Base-by-base conservation (phyloP, 2,329 filamentous ascomycete species). In the Arthrobotrys sinensis region DNA sequence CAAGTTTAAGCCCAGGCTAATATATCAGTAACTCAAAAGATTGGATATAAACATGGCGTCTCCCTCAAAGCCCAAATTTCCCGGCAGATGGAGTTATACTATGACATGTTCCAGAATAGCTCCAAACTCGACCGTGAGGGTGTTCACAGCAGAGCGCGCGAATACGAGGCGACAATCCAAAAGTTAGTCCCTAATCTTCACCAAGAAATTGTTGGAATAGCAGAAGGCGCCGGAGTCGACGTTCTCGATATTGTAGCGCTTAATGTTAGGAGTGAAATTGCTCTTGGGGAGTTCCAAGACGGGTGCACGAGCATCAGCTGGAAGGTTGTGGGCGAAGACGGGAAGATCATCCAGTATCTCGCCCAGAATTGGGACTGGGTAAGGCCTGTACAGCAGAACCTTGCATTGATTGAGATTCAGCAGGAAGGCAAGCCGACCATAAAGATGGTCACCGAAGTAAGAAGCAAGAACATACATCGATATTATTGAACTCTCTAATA, bases 311-410 rank as follows among this genome's bases (percentile, higher is more conserved):
- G 86, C 12, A 79, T 89, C 11, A 85, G 85, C 1, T 88, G 86
- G 63, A 63, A 46, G 19, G 32, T 63, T 12, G 85, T 82, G 84
- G 8, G 85, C 85, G 0, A 57, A 66, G 0, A 65, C 46, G 65
- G 79, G 79, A n/a, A 84, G 81, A 60, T 1, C 63, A 76, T 2
- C 52, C 72, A n/a, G 71, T 79, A 86, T 72, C 82, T 90, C 3
- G 85, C 85, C 0, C 89, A 90, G 83, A 90, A 90, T 70, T 90
- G 89, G 89, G 88, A 90, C 80, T 91, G 90, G 89, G 85, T 86
- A 81, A 81, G 82, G 0, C 84, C 82, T 12, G 88, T 90, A 72
- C 85, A 85, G 19, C 80, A 83, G 10, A 89, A 89, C 79, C 83
- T 89, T 0, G 82, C 89, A 55, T 80, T 86, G 36, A 85, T 86